Conservation (phyloP, 1,284 basidiomycete species). For the Moniliella sp. region DNA sequence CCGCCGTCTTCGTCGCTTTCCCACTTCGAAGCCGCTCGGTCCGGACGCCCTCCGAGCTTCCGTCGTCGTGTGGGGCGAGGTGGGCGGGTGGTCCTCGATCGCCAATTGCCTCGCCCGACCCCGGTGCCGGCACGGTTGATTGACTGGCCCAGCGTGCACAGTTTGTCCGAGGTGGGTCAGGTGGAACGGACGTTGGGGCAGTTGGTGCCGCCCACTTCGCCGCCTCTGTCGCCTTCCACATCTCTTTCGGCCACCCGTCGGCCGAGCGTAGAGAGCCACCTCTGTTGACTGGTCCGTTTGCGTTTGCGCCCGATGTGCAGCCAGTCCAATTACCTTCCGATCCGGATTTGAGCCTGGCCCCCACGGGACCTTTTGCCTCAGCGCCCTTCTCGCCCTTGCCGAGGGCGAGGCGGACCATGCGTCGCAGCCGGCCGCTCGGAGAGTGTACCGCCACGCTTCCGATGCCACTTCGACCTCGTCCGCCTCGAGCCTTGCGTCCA, state of each 20-base stretch:
- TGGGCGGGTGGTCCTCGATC: slow-evolving; percentile 27
- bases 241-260: background rate
- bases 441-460: background rate
- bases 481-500: background rate
- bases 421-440: too few relatives aligned
- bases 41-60: slow-evolving; percentile 6
- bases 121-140: slow-evolving; percentile 19
- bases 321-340: background rate
- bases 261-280: background rate
- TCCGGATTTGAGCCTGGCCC: background rate
- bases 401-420: too few relatives aligned
- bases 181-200: background rate
- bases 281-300: background rate
- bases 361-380: background rate
- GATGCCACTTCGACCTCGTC: background rate
- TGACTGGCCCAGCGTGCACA: slow-evolving; percentile 14
- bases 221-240: background rate
- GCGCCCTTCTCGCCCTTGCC: background rate
- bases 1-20: background rate
- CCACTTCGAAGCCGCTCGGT: background rate
- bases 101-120: slow-evolving; percentile 21
- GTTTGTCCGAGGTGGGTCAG: background rate
- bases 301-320: background rate
- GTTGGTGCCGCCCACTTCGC: too few relatives aligned
- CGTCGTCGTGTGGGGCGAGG: slow-evolving; percentile 27